A percentile compares a stretch with the other conserved stretches of the same genome.
phyloP scores from a whole-genome alignment of 441 rosid species.

The Populus tomentosa region DNA sequence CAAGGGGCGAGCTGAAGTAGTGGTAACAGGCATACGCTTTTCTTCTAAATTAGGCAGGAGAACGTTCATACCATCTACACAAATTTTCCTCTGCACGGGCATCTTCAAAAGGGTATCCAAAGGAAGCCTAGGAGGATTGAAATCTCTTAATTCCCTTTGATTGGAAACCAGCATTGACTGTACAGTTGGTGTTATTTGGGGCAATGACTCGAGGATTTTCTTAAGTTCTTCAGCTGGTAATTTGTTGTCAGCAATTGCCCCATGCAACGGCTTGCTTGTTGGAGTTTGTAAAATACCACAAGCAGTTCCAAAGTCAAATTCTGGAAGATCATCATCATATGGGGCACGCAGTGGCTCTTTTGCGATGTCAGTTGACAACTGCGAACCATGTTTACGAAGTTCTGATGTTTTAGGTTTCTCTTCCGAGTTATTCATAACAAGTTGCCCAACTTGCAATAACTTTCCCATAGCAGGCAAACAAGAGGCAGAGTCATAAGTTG shows the following conservation, averaged over 20 bases:
- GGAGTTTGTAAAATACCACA: constrained; percentile 11
- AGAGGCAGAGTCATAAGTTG: background rate
- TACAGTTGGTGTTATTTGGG: background rate
- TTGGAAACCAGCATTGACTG: constrained; percentile 6
- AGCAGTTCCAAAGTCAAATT: constrained; percentile 29
- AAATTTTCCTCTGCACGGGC: constrained; percentile 18
- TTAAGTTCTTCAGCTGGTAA: constrained; percentile 10
- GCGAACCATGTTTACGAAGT: background rate
- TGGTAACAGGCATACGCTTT: constrained; percentile 3
- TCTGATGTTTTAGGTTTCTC: constrained; percentile 19
- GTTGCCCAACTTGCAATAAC: constrained; percentile 11
- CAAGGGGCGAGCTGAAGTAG: background rate
- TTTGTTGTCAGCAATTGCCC: constrained; percentile 13
- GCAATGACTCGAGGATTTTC: constrained; percentile 7
- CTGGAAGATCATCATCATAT: constrained; percentile 37
- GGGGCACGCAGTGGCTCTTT: constrained; percentile 1
- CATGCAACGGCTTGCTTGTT: constrained; percentile 8
- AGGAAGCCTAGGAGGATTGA: constrained; percentile 12
- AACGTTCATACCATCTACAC: background rate
- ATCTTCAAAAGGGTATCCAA: constrained; percentile 8
- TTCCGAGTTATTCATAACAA: background rate
- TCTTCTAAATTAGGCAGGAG: constrained; percentile 2
- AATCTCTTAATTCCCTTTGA: constrained; percentile 10
- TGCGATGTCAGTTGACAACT: constrained; percentile 2
- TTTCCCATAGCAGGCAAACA: background rate